Base-by-base conservation (phyloP, 1,284 basidiomycete species). In the Heliocybe sulcata region DNA sequence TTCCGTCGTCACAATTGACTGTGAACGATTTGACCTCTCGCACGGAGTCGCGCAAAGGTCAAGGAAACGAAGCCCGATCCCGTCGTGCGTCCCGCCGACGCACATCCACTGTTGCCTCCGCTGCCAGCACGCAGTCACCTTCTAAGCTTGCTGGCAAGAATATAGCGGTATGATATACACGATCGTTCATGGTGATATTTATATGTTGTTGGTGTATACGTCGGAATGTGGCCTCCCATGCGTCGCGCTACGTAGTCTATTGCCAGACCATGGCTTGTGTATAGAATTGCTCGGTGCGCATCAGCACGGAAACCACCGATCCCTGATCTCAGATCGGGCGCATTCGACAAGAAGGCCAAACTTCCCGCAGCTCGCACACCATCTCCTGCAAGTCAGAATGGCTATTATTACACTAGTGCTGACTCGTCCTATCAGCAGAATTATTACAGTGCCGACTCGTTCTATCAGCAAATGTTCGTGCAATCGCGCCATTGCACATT, bases 1-100 rank as follows among this genome's bases (percentile, higher is more conserved):
- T 52, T 16, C 14, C 54, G 47, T 26, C 14, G 47, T 49, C 23
- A 49, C 27, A 26, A 12, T 11, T 22, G 6, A 8, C 47, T 26
- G 23, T 22, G 47, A 26, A 23, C 23, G 23, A 49, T 26, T 25
- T n/a, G 14, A 26, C 47, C 6, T 8, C 12, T n/a, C 23, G 11
- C 47, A 14, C n/a, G 8, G 47, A 49, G 47, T 26, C 6, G 47
- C 47, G 23, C 47, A 29, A 49, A 49, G 23, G 20, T 6, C 23
- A 20, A 16, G 11, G 10, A 22, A 25, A 3, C 47, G 27, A 49
- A 22, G 23, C 56, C 8, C 58, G 58, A 25, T 51, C 59, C n/a
- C 62, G 63, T 14, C 59, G 63, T 10, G 57, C 60, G 0, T 51
- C 55, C 29, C 57, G 60, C 26, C 38, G 62, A 31, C 62, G 57